Evolutionary conservation across 805 yeast genomes (phyloP).

Genomic region (Saturnispora ahearnii): DNA sequence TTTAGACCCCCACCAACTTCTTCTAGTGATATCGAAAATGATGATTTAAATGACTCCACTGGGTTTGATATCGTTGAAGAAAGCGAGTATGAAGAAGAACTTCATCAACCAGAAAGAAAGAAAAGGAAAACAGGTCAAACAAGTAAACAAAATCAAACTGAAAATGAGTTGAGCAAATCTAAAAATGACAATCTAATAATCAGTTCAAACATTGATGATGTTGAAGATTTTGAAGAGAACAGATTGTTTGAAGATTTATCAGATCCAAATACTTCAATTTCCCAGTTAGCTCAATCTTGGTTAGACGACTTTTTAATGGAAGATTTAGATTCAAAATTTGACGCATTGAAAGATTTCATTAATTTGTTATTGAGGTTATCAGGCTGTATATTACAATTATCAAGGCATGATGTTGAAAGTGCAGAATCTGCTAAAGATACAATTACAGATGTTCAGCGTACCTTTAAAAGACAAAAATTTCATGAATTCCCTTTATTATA

Average conservation of each 20-base stretch:
- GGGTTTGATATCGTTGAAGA: constrained; percentile 4
- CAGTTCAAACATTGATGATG: constrained; percentile 27
- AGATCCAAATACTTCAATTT: constrained; percentile 39
- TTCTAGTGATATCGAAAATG: background rate
- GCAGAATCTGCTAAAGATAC: constrained; percentile 56
- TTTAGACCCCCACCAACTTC: background rate
- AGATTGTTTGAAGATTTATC: constrained; percentile 43
- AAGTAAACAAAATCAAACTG: background rate
- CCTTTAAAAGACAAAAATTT: constrained; percentile 48
- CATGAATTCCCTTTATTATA: constrained; percentile 59
- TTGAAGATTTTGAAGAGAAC: constrained; percentile 39
- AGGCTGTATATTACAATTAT: constrained; percentile 61
- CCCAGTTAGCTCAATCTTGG: constrained; percentile 50
- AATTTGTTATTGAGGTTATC: constrained; percentile 62
- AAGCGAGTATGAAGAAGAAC: constrained; percentile 1
- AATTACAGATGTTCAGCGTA: constrained; percentile 57
- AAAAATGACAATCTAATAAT: background rate
- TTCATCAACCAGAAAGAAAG: background rate
- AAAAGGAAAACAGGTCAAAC: background rate
- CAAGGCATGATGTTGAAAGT: constrained; percentile 60
- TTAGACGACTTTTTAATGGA: constrained; percentile 37
- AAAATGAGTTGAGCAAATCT: background rate
- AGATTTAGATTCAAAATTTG: constrained; percentile 30
- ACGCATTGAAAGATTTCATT: constrained; percentile 51
- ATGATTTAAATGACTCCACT: background rate